Percentiles rank a stretch among this genome's conserved stretches.
Evolutionary conservation across 1,139 yeast species (phyloP).

Genomic region (Taphrina confusa): DNA sequence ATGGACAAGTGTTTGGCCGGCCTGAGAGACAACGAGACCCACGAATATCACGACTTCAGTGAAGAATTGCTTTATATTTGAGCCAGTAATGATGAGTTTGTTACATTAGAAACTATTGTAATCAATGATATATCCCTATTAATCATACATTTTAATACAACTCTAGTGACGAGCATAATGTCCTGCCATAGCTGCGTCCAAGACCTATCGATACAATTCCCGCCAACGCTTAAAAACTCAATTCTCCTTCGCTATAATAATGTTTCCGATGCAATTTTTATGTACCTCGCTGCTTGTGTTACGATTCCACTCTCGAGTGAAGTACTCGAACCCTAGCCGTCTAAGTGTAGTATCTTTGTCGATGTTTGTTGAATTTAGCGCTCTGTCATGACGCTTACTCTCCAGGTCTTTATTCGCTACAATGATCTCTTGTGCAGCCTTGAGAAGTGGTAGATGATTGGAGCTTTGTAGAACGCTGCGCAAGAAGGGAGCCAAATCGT

Average conservation of each 20-base stretch:
- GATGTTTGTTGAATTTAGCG: background rate
- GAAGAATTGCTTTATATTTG: too few relatives aligned
- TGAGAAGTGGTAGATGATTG: background rate
- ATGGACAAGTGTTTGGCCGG: too few relatives aligned
- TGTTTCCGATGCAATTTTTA: background rate
- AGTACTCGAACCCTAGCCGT: background rate
- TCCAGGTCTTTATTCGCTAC: background rate
- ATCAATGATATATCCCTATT: too few relatives aligned
- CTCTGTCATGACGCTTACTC: background rate
- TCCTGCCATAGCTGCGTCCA: too few relatives aligned
- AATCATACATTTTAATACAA: too few relatives aligned
- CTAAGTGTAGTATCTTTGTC: background rate
- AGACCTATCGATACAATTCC: too few relatives aligned
- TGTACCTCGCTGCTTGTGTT: background rate
- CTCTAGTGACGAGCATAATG: too few relatives aligned
- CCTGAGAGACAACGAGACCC: too few relatives aligned
- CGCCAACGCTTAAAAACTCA: too few relatives aligned
- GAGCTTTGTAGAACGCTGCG: background rate
- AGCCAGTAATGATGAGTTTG: too few relatives aligned
- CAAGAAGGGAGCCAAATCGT: background rate
- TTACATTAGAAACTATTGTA: too few relatives aligned
- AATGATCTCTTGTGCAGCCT: conserved; percentile 2
- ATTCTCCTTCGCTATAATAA: background rate
- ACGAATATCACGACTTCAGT: too few relatives aligned
- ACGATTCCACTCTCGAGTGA: background rate